Base-by-base conservation (phyloP, 164 flowering plant species). In the Kingdonia uniflora region DNA sequence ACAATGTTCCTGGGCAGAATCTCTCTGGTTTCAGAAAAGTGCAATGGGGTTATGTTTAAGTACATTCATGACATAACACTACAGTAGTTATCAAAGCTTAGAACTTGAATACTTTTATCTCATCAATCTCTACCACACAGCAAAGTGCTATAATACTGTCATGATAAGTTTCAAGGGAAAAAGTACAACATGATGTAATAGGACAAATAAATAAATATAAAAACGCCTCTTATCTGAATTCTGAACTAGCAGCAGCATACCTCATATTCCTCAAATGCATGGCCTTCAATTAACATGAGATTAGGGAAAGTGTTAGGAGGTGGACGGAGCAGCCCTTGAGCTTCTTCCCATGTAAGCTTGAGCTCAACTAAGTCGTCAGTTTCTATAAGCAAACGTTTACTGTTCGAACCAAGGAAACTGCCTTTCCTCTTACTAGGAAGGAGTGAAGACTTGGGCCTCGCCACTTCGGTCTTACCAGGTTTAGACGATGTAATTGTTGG, bases 341-440 rank as follows among this genome's bases (percentile, higher is more conserved):
- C 96, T 78, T 85, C 86, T 67, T 82, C 89, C 86, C 87, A 82
- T 8, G 90, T 85, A 52, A 91, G 41, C 62, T 85, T 87, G 68
- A 91, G 74, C 68, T 80, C 82, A 25, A 80, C 68, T 64, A 74
- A 22, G 54, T 85, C 86, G 63, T 66, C 81, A 56, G 56, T 72
- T 21, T 80, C 86, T 56, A 84, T 70, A 52, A 67, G 66, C 6
- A 78, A 59, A 57, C 84, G 80, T 60, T 82, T 91, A 61, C 73
- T 79, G 65, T 73, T 85, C 44, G 74, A 68, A 56, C 80, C 78
- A 47, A 79, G 59, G 37, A 61, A 71, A 68, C 80, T 77, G 59
- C 53, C 72, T 74, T 82, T 91, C 74, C 90, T 77, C 65, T 81
- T 91, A 51, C 70, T 63, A 51, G 75, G 59, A 47, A 56, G 23